phyloP scores from a whole-genome alignment of 2,329 filamentous ascomycete genomes.

The Fusarium austroafricanum region DNA sequence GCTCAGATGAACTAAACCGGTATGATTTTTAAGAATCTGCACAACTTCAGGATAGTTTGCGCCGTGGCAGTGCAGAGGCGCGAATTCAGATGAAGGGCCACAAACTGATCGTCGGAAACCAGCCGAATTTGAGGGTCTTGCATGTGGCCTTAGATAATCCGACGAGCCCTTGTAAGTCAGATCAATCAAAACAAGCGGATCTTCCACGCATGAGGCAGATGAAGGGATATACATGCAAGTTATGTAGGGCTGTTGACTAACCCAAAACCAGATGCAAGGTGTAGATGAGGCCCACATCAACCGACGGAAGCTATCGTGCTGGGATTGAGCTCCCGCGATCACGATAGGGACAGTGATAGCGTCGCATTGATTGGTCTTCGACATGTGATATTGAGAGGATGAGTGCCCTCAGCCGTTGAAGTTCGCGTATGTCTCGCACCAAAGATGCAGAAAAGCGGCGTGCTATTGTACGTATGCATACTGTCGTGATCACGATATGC shows the following conservation, averaged over 20 bases:
- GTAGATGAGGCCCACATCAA: conserved; percentile 21
- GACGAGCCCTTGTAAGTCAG: conserved; percentile 4
- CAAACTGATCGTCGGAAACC: conserved; percentile 9
- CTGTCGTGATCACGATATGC: conserved; percentile 1
- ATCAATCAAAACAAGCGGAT: conserved; percentile 13
- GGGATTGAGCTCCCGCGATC: conserved; percentile 1
- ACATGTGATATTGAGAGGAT: conserved; percentile 16
- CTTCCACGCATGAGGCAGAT: not conserved
- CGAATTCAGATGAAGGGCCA: not conserved
- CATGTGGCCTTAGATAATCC: not conserved
- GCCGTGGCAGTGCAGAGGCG: conserved; percentile 4
- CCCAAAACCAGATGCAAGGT: conserved; percentile 26
- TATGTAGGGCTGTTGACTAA: conserved; percentile 31
- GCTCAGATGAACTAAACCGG: not conserved
- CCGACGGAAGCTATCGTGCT: conserved; percentile 6
- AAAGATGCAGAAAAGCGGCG: not conserved
- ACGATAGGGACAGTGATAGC: conserved; percentile 2
- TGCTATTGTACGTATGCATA: not conserved
- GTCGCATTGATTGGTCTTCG: not conserved
- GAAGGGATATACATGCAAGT: conserved; percentile 1
- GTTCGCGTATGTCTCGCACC: not conserved
- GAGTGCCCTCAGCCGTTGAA: not conserved
- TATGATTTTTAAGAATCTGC: not conserved
- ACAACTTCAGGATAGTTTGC: conserved; percentile 4
- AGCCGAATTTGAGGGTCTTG: conserved; percentile 8